Percentiles rank a stretch among this genome's conserved stretches.
phyloP scores from a whole-genome alignment of 331 rosid genomes.

The Phaseolus coccineus region DNA sequence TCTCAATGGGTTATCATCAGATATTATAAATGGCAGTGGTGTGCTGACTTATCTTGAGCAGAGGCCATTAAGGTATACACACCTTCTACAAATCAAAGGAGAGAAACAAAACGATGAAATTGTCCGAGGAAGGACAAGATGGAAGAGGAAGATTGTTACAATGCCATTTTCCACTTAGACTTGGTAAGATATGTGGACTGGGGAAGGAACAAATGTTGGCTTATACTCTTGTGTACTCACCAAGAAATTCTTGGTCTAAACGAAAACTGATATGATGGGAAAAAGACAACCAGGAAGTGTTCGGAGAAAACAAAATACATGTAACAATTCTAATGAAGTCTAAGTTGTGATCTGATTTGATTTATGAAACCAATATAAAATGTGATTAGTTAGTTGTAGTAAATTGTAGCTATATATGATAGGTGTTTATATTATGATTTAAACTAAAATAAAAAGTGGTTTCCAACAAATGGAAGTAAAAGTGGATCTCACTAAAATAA shows the following conservation, averaged over 20 bases:
- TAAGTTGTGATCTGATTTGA: neutral
- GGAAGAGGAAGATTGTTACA: conserved; percentile 72
- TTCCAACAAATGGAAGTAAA: neutral
- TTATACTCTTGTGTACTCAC: conserved; percentile 29
- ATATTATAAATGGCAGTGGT: conserved; percentile 66
- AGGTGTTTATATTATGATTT: neutral
- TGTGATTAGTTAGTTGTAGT: conserved; percentile 27
- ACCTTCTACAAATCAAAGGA: conserved; percentile 73
- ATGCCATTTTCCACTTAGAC: conserved; percentile 59
- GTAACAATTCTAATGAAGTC: conserved; percentile 27
- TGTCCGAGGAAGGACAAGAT: conserved; percentile 80
- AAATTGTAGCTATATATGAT: neutral
- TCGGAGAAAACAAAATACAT: neutral
- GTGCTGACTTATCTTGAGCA: conserved; percentile 61
- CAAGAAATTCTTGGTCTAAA: conserved; percentile 47
- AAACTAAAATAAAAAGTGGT: neutral
- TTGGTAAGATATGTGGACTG: conserved; percentile 30
- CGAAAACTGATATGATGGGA: neutral
- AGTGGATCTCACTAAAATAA: neutral
- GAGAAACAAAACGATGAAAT: conserved; percentile 72
- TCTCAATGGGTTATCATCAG: conserved; percentile 67
- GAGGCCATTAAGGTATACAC: conserved; percentile 66
- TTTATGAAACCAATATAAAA: conserved; percentile 18
- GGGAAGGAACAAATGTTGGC: conserved; percentile 20
- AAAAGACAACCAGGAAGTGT: conserved; percentile 19